Evolutionary conservation across 495 filamentous ascomycete species (phyloP), one percentile per base, ranked within the genome.

Genomic region (Penicilliopsis zonata): DNA sequence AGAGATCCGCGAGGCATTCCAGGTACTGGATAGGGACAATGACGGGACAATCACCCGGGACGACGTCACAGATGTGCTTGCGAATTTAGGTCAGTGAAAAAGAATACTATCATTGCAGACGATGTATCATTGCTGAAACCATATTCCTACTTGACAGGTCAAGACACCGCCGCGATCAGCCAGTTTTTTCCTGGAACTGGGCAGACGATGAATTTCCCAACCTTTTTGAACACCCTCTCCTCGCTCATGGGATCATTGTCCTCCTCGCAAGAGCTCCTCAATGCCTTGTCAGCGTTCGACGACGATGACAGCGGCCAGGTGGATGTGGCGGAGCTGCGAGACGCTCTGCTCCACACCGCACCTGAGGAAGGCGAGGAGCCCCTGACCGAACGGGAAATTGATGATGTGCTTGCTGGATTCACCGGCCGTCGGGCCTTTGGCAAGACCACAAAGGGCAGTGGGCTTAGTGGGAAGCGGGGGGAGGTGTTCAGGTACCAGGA

Each of bases 271-370:
- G 90, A 98, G 39, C 70, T 98, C 0, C 44, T 80, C 2, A 84
- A 82, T 4, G 90, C 92, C 0, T 84, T 98, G 40, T 80, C 82
- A 7, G 92, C 92, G 0, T 98, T 98, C 42, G 90, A 98, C 45
- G 82, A 92, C 40, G 84, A 92, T 41, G 90, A 98, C 52, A 86
- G 81, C 45, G 90, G 92, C 5, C 85, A 94, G 51, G 73, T 96
- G 18, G 85, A 95, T 46, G 63, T 90, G 12, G 66, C 53, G 1
- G 88, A 94, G 52, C 59, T 98, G 29, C 70, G 80, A 21, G 82
- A 88, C 42, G 84, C 88, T 2, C 51, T 98, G 29, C 47, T 94
- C 29, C 69, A 87, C 41, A 93, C 86, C 5, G 71, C 72, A 8
- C 81, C 82, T 2, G 85, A 87, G 38, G 63, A 69, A 1, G 87